phyloP scores from a whole-genome alignment of 1,284 basidiomycete genomes.

The Gastroboletus turbinatus region DNA sequence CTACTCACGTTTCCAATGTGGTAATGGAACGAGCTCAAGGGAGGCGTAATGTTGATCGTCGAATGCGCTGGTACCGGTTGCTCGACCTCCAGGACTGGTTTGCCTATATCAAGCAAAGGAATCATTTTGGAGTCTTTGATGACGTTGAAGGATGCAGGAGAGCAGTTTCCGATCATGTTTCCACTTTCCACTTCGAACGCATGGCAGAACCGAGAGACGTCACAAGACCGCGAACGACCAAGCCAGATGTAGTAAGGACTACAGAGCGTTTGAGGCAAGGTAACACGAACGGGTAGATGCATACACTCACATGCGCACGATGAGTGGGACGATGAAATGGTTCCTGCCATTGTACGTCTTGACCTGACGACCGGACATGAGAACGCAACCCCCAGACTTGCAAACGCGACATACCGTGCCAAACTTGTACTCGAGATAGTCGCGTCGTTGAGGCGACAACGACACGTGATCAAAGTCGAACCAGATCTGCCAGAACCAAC shows the following conservation, averaged over 20 bases:
- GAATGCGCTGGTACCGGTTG: slow-evolving; percentile 22
- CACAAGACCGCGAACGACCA: slow-evolving; percentile 66
- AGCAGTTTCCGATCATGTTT: slow-evolving; percentile 58
- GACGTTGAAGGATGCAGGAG: slow-evolving; percentile 40
- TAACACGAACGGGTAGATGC: neutral
- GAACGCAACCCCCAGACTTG: neutral
- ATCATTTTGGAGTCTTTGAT: slow-evolving; percentile 34
- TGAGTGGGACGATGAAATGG: slow-evolving; percentile 66
- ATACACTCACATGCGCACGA: slow-evolving; percentile 60
- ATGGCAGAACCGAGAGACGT: slow-evolving; percentile 58
- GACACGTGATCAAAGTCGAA: slow-evolving; percentile 81
- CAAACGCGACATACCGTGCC: slow-evolving; percentile 50
- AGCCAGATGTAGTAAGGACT: slow-evolving; percentile 80
- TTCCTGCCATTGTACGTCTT: slow-evolving; percentile 77
- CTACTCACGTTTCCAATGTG: slow-evolving; percentile 54
- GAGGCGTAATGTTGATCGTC: slow-evolving; percentile 53
- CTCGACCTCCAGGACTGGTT: slow-evolving; percentile 36
- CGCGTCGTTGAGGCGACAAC: slow-evolving; percentile 65
- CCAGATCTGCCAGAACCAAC: slow-evolving; percentile 85
- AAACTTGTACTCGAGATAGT: slow-evolving; percentile 83
- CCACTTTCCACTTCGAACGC: slow-evolving; percentile 75
- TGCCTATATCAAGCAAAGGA: slow-evolving; percentile 44
- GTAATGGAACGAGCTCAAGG: slow-evolving; percentile 77
- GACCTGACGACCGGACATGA: slow-evolving; percentile 35
- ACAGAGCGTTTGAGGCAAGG: neutral